Evolutionary conservation across 495 filamentous ascomycete species (phyloP).

Genomic region (Xeromyces bisporus): DNA sequence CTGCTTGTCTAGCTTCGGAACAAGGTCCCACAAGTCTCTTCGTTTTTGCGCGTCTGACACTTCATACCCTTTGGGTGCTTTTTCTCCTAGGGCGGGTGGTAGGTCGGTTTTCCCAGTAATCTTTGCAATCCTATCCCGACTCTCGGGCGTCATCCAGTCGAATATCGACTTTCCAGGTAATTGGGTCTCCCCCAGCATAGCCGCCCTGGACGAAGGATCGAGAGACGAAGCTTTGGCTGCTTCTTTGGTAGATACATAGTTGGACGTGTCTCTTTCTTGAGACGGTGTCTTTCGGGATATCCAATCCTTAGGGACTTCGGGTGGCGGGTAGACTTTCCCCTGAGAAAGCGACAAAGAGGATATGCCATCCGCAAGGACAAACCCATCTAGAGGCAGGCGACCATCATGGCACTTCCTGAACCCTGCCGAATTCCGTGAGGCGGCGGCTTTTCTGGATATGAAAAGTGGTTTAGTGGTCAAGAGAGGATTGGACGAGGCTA

Average conservation of each 20-base stretch:
- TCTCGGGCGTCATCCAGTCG: conserved; percentile 72
- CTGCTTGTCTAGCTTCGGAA: conserved; percentile 60
- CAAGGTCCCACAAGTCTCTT: conserved; percentile 41
- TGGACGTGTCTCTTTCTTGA: conserved; percentile 13
- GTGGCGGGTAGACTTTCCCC: conserved; percentile 54
- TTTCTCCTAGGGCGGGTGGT: conserved; percentile 60
- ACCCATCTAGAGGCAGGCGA: conserved; percentile 70
- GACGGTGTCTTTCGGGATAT: conserved; percentile 42
- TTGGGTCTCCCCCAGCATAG: conserved; percentile 63
- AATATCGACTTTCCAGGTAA: conserved; percentile 91
- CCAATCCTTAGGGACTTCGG: conserved; percentile 63
- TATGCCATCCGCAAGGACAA: conserved; percentile 53
- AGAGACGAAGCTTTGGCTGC: conserved; percentile 59
- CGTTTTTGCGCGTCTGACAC: conserved; percentile 40
- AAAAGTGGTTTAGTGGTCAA: conserved; percentile 56
- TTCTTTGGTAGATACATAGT: conserved; percentile 54
- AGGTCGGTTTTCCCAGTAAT: conserved; percentile 62
- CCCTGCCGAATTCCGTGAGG: conserved; percentile 36
- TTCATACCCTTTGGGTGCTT: conserved; percentile 43
- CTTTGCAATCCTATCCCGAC: conserved; percentile 58
- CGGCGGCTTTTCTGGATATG: conserved; percentile 52
- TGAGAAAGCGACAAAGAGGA: conserved; percentile 32
- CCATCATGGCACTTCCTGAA: conserved; percentile 79
- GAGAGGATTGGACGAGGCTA: conserved; percentile 41
- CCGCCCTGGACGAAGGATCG: conserved; percentile 63